Percentiles rank a stretch among this genome's conserved stretches.
Evolutionary conservation across 1,139 yeast genomes (phyloP).

Genomic region (Ashbya aceris): DNA sequence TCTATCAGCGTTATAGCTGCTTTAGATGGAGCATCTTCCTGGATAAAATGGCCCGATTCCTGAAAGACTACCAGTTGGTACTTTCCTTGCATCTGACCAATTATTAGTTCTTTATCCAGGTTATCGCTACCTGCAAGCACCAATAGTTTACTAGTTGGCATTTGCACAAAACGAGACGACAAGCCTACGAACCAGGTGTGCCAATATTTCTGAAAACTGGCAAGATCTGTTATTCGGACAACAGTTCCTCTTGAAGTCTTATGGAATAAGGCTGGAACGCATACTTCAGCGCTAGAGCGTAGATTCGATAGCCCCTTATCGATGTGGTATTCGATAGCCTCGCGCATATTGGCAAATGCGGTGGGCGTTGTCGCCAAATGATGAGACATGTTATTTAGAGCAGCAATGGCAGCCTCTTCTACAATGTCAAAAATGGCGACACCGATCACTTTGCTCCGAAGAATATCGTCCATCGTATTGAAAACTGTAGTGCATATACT

Average conservation of each 20-base stretch:
- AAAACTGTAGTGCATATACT: slow-evolving; percentile 56
- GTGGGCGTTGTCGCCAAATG: slow-evolving; percentile 58
- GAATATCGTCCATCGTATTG: slow-evolving; percentile 21
- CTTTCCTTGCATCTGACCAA: slow-evolving; percentile 97
- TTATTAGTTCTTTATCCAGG: slow-evolving; percentile 71
- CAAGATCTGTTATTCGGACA: slow-evolving; percentile 58
- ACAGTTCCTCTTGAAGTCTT: slow-evolving; percentile 24
- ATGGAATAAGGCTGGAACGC: slow-evolving; percentile 60
- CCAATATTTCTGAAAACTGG: slow-evolving; percentile 63
- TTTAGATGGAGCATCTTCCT: slow-evolving; percentile 75
- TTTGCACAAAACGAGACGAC: slow-evolving; percentile 51
- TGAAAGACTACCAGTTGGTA: slow-evolving; percentile 81
- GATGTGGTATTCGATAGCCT: slow-evolving; percentile 82
- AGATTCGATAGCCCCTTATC: slow-evolving; percentile 45
- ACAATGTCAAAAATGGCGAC: slow-evolving; percentile 80
- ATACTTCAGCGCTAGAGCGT: slow-evolving; percentile 54
- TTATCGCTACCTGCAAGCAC: slow-evolving; percentile 87
- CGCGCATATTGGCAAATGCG: slow-evolving; percentile 40
- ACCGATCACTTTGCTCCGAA: slow-evolving; percentile 41
- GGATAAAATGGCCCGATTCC: slow-evolving; percentile 83
- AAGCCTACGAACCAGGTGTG: slow-evolving; percentile 66
- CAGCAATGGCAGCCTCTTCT: slow-evolving; percentile 78
- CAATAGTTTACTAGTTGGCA: slow-evolving; percentile 57
- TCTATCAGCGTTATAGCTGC: slow-evolving; percentile 51
- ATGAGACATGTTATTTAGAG: slow-evolving; percentile 55